These are phyloP conservation scores for Piloderma croceum DNA, from an alignment of 768 basidiomycete genomes.

Conservation along the genomic window DNA sequence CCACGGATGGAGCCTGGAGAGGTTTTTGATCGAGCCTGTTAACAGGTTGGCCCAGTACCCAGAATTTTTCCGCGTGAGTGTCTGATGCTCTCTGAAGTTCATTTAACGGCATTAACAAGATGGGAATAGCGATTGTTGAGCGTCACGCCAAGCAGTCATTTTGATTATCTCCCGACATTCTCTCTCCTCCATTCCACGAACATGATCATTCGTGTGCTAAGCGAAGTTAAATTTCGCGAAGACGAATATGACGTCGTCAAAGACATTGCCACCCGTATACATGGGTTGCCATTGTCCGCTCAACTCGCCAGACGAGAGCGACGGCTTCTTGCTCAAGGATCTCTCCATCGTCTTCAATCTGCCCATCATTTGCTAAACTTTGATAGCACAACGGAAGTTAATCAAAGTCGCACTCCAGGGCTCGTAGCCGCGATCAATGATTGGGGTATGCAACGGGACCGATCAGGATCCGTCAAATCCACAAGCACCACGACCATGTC, in stretches of 20 bases:
- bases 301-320: conserved; percentile 68
- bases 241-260: conserved; percentile 80
- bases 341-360: conserved; percentile 42
- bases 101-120: conserved; percentile 6
- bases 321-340: conserved; percentile 65
- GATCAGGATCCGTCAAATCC: conserved; percentile 35
- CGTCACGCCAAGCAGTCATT: conserved; percentile 62
- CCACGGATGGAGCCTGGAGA: conserved; percentile 58
- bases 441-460: conserved; percentile 37
- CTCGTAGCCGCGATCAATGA: conserved; percentile 39
- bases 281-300: conserved; percentile 47
- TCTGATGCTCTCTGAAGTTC: not conserved
- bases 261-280: conserved; percentile 50
- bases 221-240: conserved; percentile 80
- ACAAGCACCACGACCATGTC: conserved; percentile 14
- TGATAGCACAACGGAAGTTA: conserved; percentile 15
- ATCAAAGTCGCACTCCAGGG: conserved; percentile 27
- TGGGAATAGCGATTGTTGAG: conserved; percentile 57
- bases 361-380: conserved; percentile 8
- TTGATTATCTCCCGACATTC: conserved; percentile 64
- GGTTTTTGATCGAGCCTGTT: conserved; percentile 71
- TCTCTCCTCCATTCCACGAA: conserved; percentile 63
- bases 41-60: conserved; percentile 68
- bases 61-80: conserved; percentile 64
- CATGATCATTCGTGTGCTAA: conserved; percentile 68